Percentiles rank a stretch among this genome's conserved stretches.
Conservation (phyloP, 768 basidiomycete genomes). For the Aureoboletus auriporus region DNA sequence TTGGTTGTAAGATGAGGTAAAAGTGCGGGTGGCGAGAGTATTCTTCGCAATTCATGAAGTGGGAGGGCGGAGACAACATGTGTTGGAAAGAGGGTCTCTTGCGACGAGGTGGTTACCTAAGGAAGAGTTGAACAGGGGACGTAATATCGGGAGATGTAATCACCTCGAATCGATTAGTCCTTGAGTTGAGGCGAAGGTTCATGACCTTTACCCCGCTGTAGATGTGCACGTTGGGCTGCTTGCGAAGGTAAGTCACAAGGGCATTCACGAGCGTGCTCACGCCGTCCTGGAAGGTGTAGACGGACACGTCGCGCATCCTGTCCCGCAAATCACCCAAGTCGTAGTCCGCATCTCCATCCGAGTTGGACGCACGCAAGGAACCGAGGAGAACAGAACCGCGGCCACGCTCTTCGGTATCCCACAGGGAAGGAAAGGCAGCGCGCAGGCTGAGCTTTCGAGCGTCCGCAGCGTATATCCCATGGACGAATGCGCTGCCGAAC, state of each 20-base stretch:
- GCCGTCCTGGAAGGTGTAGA: constrained; percentile 81
- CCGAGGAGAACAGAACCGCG: constrained; percentile 70
- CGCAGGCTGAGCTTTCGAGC: constrained; percentile 69
- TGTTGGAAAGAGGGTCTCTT: constrained; percentile 39
- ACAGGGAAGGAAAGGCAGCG: constrained; percentile 72
- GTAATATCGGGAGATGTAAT: constrained; percentile 1
- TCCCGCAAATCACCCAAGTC: constrained; percentile 46
- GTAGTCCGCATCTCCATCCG: constrained; percentile 28
- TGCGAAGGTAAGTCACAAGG: constrained; percentile 45
- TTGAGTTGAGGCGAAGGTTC: constrained; percentile 29
- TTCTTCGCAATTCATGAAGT: constrained; percentile 45
- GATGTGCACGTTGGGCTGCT: constrained; percentile 56
- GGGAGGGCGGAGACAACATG: constrained; percentile 79
- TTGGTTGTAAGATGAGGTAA: constrained; percentile 71
- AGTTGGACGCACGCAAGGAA: constrained; percentile 32
- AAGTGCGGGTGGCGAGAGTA: constrained; percentile 37
- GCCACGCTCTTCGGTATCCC: constrained; percentile 64
- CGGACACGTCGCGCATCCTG: constrained; percentile 56
- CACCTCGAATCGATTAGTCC: constrained; percentile 45
- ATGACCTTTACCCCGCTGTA: constrained; percentile 39
- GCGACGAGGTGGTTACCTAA: constrained; percentile 33
- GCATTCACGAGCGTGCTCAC: constrained; percentile 61
- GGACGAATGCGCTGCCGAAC: constrained; percentile 78
- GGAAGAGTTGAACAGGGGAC: constrained; percentile 1
- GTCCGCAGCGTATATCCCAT: constrained; percentile 92